Base-by-base conservation (phyloP, 2,329 filamentous ascomycete genomes). In the Xylariaceae sp. region DNA sequence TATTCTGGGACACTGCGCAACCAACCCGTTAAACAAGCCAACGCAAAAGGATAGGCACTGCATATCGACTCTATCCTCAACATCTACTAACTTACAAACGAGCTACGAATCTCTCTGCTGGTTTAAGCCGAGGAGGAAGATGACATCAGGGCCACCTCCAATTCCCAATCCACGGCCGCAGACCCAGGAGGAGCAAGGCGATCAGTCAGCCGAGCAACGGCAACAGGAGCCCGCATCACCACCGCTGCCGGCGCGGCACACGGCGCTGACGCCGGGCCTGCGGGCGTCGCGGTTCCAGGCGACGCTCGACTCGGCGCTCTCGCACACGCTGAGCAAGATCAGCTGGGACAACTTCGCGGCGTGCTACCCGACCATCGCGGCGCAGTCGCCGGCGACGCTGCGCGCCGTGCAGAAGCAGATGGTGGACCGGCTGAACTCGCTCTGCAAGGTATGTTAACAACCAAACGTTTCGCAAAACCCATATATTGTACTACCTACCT, bases 331-430 rank as follows among this genome's bases (percentile, higher is more conserved):
- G 26, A 73, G 69, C 60, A 79, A 81, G 64, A 74, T 86, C 49
- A 77, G 72, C 58, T 83, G 78, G 72, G 75, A 79, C 42, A 83
- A 82, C 67, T 81, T 87, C 61, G 78, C 79, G 2, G 74, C 78
- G 2, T 87, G 84, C 70, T 87, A 84, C 67, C 84, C 84, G 36
- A 83, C 80, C 16, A 74, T 86, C n/a, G 77, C 81, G 15, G 66
- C 70, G 32, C 72, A 75, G 56, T 77, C 81, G 16, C 80, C 80
- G 20, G 72, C 69, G 6, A 75, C 80, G 30, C 73, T 87, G 62
- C 73, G 73, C 57, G 76, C 78, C 59, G 78, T 86, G 33, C 83
- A 85, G 72, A 68, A 70, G 47, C 80, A 82, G 65, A 83, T 87
- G 80, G 78, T 84, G 9, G 77, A 77, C 11, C 75, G 81, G 60